Conservation (phyloP, 2,329 filamentous ascomycete species). For the Penicillium sp. region DNA sequence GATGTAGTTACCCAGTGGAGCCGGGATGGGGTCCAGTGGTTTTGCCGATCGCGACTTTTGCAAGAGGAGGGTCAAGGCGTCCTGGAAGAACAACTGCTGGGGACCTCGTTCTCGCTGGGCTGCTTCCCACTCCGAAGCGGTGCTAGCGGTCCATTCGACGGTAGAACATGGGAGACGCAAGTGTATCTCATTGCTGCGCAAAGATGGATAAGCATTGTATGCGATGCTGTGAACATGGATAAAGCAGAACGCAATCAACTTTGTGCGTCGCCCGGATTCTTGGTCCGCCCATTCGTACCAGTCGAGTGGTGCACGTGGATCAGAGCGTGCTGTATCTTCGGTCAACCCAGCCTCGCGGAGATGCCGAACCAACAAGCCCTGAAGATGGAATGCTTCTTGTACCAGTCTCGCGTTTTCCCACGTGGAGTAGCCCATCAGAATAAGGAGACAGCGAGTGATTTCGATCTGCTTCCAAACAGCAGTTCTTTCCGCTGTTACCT, state of each 20-base stretch:
- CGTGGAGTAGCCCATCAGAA: slow-evolving; percentile 35
- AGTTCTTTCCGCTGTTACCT: slow-evolving; percentile 13
- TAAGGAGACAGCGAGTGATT: slow-evolving; percentile 32
- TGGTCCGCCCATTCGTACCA: slow-evolving; percentile 41
- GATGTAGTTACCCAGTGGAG: slow-evolving; percentile 66
- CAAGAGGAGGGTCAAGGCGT: slow-evolving; percentile 35
- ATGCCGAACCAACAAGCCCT: slow-evolving; percentile 32
- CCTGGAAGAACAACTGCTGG: slow-evolving; percentile 38
- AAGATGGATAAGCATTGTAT: slow-evolving; percentile 41
- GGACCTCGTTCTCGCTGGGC: slow-evolving; percentile 28
- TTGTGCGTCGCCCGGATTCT: slow-evolving; percentile 38
- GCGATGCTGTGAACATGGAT: slow-evolving; percentile 42
- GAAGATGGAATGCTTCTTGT: slow-evolving; percentile 35
- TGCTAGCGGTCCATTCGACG: slow-evolving; percentile 37
- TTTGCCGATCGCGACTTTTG: slow-evolving; percentile 30
- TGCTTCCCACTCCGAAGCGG: slow-evolving; percentile 34
- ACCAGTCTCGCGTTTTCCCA: slow-evolving; percentile 36
- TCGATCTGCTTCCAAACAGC: slow-evolving; percentile 29
- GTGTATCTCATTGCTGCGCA: slow-evolving; percentile 40
- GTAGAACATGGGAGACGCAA: slow-evolving; percentile 41
- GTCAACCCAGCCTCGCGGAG: slow-evolving; percentile 33
- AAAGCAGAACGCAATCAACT: slow-evolving; percentile 41
- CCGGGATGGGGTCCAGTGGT: slow-evolving; percentile 34
- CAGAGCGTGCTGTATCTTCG: slow-evolving; percentile 25
- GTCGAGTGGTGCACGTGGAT: slow-evolving; percentile 25